Evolutionary conservation across 1,284 basidiomycete species (phyloP).

Genomic region (Austroboletus olivaceoglutinosus): DNA sequence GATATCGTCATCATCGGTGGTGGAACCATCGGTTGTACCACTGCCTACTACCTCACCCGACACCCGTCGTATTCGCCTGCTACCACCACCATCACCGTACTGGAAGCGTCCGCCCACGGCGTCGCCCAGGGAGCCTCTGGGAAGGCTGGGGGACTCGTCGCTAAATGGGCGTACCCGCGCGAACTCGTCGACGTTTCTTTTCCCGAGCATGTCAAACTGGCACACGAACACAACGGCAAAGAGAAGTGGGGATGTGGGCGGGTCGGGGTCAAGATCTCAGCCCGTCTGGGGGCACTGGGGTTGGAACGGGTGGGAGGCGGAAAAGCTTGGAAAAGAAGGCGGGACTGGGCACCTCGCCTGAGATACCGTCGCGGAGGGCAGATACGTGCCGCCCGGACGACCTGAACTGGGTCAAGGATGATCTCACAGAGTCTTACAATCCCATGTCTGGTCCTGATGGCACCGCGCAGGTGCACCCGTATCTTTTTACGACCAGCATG

Average conservation of each 20-base stretch:
- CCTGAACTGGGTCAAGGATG: conserved; percentile 59
- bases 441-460: conserved; percentile 55
- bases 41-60: conserved; percentile 76
- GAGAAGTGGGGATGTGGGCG: conserved; percentile 87
- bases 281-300: conserved; percentile 24
- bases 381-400: conserved; percentile 54
- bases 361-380: conserved; percentile 16
- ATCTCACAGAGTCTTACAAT: conserved; percentile 57
- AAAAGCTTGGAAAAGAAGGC: conserved; percentile 57
- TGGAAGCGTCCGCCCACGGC: conserved; percentile 75
- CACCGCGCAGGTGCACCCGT: conserved; percentile 83
- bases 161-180: conserved; percentile 74
- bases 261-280: conserved; percentile 45
- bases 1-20: conserved; percentile 52
- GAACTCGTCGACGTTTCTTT: conserved; percentile 81
- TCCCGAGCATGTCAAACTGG: conserved; percentile 74
- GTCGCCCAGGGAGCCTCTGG: conserved; percentile 79
- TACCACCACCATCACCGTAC: conserved; percentile 54
- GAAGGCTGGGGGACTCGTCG: conserved; percentile 91
- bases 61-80: conserved; percentile 48
- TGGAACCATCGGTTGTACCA: conserved; percentile 80
- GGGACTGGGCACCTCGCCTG: conserved; percentile 37
- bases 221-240: conserved; percentile 68
- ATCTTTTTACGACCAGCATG: conserved; percentile 77
- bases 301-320: conserved; percentile 33